Base-by-base conservation (phyloP, 805 yeast species). In the Lipomyces orientalis region DNA sequence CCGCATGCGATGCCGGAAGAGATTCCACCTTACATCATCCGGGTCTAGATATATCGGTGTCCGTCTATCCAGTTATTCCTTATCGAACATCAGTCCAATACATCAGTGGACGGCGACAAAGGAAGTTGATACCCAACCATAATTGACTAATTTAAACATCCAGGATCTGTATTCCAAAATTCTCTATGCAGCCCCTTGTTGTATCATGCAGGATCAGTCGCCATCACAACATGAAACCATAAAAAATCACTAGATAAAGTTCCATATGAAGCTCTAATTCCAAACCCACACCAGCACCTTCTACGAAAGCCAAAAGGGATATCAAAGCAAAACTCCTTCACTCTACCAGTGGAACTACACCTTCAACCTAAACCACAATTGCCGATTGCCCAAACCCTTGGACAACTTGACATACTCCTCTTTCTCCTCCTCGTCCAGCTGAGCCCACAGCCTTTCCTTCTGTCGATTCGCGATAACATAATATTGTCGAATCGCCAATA, bases 331-430 rank as follows among this genome's bases (percentile, higher is more conserved):
- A n/a, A n/a, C n/a, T n/a, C n/a, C n/a, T 14, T 39, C 49, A 25
- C 29, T 25, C 29, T 25, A 25, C 1, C 29, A 25, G 54, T 16
- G 9, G 9, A n/a, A 9, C 55, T 49, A 66, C 14, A 62, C 49
- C 51, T 63, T 61, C 52, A 67, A 25, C 39, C 58, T 72, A 73
- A 82, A 82, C 69, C 89, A 89, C 49, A 89, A 77, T 35, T 91
- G 80, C 74, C 82, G 82, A 73, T 85, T 86, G 6, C 91, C 92
- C 43, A 75, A 78, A 70, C 87, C 89, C 0, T 72, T 79, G 0
- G 88, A 81, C 14, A 74, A 78, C 16, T 64, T 67, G 22, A 81
- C 73, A 75, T 89, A 89, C 0, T 81, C 77, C 4, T 77, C 81
- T 81, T 75, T 88, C 87, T 67, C 65, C 49, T 84, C 87, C 4